Evolutionary conservation across 257 asterid species (phyloP).

Genomic region (Fraxinus americana): DNA sequence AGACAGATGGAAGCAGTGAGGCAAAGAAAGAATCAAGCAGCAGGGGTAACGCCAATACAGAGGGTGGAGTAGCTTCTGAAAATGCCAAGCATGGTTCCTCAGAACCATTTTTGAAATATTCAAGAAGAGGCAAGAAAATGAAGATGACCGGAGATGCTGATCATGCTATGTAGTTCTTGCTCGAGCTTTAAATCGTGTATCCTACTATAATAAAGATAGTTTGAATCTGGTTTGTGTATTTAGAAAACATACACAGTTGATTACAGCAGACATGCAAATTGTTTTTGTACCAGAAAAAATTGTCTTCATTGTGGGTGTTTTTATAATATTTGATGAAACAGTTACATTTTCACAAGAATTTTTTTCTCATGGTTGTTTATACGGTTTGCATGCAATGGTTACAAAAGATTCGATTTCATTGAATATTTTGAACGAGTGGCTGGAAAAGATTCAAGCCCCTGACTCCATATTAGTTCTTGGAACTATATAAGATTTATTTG

Average conservation of each 20-base stretch:
- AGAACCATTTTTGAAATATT: conserved; percentile 29
- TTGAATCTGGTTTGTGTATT: not conserved
- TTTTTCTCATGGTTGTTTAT: not conserved
- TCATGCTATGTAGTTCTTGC: not conserved
- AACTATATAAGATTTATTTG: too few relatives aligned
- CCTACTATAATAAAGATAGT: not conserved
- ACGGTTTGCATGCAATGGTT: not conserved
- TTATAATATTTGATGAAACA: not conserved
- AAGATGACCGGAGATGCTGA: conserved; percentile 1
- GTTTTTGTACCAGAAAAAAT: not conserved
- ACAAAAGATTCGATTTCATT: not conserved
- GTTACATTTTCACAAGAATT: not conserved
- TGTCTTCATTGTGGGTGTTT: not conserved
- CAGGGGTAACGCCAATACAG: conserved; percentile 16
- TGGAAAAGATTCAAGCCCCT: too few relatives aligned
- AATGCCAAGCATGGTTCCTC: conserved; percentile 17
- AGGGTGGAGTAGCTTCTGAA: conserved; percentile 12
- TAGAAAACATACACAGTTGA: not conserved
- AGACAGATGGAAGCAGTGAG: conserved; percentile 23
- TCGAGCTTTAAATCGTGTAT: not conserved
- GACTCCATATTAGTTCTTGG: too few relatives aligned
- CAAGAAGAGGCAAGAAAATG: conserved; percentile 34
- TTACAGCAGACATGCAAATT: not conserved
- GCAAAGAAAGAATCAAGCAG: conserved; percentile 18
- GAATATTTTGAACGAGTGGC: not conserved